A percentile compares a stretch with the other conserved stretches of the same genome.
These are phyloP conservation scores for Aspergillus cejpii DNA, from an alignment of 2,329 filamentous ascomycete genomes.

Conservation along the genomic window DNA sequence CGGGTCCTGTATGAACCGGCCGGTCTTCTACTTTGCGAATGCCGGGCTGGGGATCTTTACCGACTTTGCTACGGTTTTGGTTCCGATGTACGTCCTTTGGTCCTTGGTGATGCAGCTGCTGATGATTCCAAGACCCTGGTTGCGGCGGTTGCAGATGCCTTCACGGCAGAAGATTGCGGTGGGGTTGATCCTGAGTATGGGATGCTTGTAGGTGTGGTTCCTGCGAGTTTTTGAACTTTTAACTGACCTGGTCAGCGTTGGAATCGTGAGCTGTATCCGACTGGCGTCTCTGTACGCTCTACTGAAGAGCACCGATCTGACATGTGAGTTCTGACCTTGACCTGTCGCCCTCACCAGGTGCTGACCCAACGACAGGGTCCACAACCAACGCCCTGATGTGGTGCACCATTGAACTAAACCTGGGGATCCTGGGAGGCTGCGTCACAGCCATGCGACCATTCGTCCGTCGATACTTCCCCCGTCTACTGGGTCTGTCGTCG, in stretches of 20 bases:
- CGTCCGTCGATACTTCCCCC: slow-evolving; percentile 24
- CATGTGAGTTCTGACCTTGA: slow-evolving; percentile 18
- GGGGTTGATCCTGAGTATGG: slow-evolving; percentile 23
- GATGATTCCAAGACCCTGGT: slow-evolving; percentile 19
- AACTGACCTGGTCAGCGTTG: slow-evolving; percentile 17
- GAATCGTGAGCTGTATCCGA: slow-evolving; percentile 27
- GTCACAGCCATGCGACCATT: slow-evolving; percentile 27
- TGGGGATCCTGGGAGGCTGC: slow-evolving; percentile 26
- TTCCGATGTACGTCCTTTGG: slow-evolving; percentile 26
- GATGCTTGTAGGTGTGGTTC: slow-evolving; percentile 21
- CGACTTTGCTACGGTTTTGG: slow-evolving; percentile 25
- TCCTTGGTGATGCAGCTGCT: background rate
- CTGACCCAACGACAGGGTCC: slow-evolving; percentile 11
- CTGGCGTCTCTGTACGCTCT: slow-evolving; percentile 20
- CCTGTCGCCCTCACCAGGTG: too few relatives aligned
- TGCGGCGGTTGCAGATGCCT: slow-evolving; percentile 28
- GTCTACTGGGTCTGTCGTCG: slow-evolving; percentile 21
- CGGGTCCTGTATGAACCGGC: slow-evolving; percentile 23
- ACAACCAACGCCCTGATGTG: slow-evolving; percentile 23
- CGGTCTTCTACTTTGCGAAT: slow-evolving; percentile 28
- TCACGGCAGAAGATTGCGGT: slow-evolving; percentile 26
- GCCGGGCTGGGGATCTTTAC: slow-evolving; percentile 25
- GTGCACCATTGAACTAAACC: slow-evolving; percentile 27
- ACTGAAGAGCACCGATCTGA: slow-evolving; percentile 20
- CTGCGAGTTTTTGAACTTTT: background rate